phyloP scores from a whole-genome alignment of 352 stramenopile species.

The Aphanomyces euteiches region DNA sequence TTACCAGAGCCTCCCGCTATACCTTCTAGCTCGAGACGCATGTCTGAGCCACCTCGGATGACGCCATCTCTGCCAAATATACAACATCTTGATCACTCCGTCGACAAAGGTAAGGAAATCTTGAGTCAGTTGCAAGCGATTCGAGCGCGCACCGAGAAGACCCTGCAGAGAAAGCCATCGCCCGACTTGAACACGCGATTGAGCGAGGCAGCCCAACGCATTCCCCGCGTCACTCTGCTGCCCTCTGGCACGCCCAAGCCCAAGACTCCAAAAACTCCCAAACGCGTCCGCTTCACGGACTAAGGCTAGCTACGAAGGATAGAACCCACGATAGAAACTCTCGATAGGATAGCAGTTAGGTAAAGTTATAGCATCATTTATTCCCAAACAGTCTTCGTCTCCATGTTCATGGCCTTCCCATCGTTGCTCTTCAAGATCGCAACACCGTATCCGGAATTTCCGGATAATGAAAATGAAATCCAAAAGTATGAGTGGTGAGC shows the following conservation, averaged over 20 bases:
- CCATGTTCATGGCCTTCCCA: no score
- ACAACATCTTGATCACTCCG: background rate
- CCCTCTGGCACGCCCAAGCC: background rate
- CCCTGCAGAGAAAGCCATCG: background rate
- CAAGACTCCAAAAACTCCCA: constrained; percentile 21
- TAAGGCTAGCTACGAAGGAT: background rate
- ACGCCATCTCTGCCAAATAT: no score
- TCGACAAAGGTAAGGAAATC: background rate
- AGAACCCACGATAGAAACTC: background rate
- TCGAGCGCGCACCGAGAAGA: constrained; percentile 11
- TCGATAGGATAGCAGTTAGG: background rate
- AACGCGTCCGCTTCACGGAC: constrained; percentile 22
- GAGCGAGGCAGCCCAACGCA: constrained; percentile 3
- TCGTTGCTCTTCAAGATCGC: no score
- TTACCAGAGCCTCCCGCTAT: no score
- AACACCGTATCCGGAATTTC: background rate
- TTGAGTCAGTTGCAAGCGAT: constrained; percentile 22
- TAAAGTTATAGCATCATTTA: no score
- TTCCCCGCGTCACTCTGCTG: constrained; percentile 5
- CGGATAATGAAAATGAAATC: background rate
- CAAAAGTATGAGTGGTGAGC: background rate
- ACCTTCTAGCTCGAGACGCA: no score
- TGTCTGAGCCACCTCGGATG: no score
- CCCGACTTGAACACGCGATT: background rate
- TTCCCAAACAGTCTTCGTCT: no score